These are phyloP conservation scores for Fusarium camptoceras DNA, from an alignment of 2,329 filamentous ascomycete species.

Conservation along the genomic window DNA sequence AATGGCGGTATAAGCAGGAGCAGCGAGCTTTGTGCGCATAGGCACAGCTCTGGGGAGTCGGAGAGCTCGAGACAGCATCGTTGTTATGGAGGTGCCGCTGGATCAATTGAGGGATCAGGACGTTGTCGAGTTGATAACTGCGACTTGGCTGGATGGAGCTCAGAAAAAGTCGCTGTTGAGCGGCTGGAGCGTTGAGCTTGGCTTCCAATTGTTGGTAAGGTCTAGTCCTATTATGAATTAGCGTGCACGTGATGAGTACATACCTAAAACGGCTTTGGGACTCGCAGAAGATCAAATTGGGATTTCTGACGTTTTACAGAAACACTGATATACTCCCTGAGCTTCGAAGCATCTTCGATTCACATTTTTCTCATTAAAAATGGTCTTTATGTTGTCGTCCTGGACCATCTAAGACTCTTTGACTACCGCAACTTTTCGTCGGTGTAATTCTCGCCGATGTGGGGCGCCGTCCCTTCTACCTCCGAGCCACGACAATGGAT, in stretches of 20 bases:
- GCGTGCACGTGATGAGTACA: slow-evolving; percentile 39
- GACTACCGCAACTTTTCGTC: slow-evolving; percentile 24
- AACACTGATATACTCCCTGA: fast-evolving
- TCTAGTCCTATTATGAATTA: slow-evolving; percentile 49
- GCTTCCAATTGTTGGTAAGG: slow-evolving; percentile 53
- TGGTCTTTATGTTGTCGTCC: neutral
- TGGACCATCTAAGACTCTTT: slow-evolving; percentile 6
- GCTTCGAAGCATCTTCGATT: fast-evolving
- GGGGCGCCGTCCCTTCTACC: slow-evolving; percentile 40
- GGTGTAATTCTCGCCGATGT: slow-evolving; percentile 37
- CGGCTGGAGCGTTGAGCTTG: slow-evolving; percentile 53
- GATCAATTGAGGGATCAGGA: slow-evolving; percentile 47
- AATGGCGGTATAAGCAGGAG: slow-evolving; percentile 62
- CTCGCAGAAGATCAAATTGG: neutral
- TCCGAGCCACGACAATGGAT: slow-evolving; percentile 43
- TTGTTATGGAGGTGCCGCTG: slow-evolving; percentile 50
- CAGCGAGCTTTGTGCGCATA: slow-evolving; percentile 63
- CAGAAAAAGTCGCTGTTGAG: slow-evolving; percentile 60
- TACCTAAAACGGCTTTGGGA: neutral
- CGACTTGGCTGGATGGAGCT: slow-evolving; percentile 52
- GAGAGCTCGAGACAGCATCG: slow-evolving; percentile 79
- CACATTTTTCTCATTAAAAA: neutral
- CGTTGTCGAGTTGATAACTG: slow-evolving; percentile 49
- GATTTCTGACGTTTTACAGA: neutral
- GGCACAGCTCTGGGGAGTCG: slow-evolving; percentile 70